phyloP scores from a whole-genome alignment of 371 early-diverging fungal species.

The Mucor lusitanicus region DNA sequence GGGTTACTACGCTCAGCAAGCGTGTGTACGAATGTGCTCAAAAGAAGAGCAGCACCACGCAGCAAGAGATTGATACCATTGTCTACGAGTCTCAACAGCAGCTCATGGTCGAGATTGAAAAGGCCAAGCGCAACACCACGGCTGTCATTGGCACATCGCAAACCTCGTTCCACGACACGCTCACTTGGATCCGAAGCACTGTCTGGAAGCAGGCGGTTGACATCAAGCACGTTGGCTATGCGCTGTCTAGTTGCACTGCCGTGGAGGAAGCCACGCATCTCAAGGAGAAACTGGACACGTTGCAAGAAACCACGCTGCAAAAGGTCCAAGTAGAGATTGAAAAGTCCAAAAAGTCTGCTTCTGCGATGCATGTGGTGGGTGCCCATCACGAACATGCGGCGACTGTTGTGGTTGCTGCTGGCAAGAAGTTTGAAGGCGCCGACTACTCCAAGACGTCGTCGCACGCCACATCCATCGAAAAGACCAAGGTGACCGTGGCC shows the following conservation, averaged over 20 bases:
- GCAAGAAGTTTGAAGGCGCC: slow-evolving; percentile 27
- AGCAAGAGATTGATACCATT: slow-evolving; percentile 29
- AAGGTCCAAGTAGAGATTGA: slow-evolving; percentile 15
- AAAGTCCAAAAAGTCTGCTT: slow-evolving; percentile 17
- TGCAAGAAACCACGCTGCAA: slow-evolving; percentile 15
- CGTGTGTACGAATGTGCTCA: slow-evolving; percentile 28
- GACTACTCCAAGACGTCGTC: slow-evolving; percentile 23
- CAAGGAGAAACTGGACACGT: slow-evolving; percentile 9
- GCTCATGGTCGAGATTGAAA: slow-evolving; percentile 27
- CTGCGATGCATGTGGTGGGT: slow-evolving; percentile 13
- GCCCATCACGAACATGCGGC: slow-evolving; percentile 6
- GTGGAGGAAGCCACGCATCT: background rate
- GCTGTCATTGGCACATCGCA: slow-evolving; percentile 27
- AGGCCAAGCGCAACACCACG: slow-evolving; percentile 26
- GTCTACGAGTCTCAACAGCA: slow-evolving; percentile 28
- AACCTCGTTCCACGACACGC: slow-evolving; percentile 28
- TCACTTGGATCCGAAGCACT: slow-evolving; percentile 25
- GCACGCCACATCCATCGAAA: slow-evolving; percentile 19
- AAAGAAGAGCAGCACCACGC: slow-evolving; percentile 15
- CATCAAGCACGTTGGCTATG: slow-evolving; percentile 22
- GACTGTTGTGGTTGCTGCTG: slow-evolving; percentile 18
- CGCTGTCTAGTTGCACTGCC: slow-evolving; percentile 9
- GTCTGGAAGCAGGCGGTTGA: slow-evolving; percentile 26
- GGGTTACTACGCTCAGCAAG: slow-evolving; percentile 23
- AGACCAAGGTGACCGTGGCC: slow-evolving; percentile 25